Evolutionary conservation across 176 grass and related monocot genomes (phyloP).

Genomic region (Rhynchospora pubera): DNA sequence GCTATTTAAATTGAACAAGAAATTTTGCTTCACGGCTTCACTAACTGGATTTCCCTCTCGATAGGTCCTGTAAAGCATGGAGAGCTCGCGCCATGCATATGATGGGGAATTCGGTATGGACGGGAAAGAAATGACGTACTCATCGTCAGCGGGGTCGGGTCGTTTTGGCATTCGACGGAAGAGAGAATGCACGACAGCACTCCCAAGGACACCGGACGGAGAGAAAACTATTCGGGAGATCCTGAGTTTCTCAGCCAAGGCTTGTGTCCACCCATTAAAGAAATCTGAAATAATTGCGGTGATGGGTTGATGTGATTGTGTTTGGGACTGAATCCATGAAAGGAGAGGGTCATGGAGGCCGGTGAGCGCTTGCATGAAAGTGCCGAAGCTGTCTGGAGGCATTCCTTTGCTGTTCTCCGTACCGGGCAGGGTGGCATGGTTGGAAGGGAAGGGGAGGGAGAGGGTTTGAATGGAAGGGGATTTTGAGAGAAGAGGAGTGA

Average conservation of each 20-base stretch:
- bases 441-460: constrained; percentile 19
- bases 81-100: constrained; percentile 36
- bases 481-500: constrained; percentile 11
- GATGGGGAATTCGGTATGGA: constrained; percentile 22
- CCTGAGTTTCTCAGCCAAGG: constrained; percentile 31
- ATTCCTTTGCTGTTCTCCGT: background rate
- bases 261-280: constrained; percentile 45
- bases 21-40: constrained; percentile 33
- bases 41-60: constrained; percentile 30
- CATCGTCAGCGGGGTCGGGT: background rate
- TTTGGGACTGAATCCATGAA: constrained; percentile 4
- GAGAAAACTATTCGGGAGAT: constrained; percentile 47
- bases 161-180: constrained; percentile 13
- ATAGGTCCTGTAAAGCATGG: constrained; percentile 22
- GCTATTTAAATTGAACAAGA: constrained; percentile 49
- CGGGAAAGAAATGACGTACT: constrained; percentile 21
- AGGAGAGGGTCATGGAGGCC: constrained; percentile 19
- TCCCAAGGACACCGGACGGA: constrained; percentile 20
- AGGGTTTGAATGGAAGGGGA: constrained; percentile 10
- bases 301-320: background rate
- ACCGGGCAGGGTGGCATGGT: background rate
- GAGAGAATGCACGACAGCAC: constrained; percentile 25
- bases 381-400: background rate
- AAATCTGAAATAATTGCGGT: constrained; percentile 46
- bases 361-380: constrained; percentile 30